Evolutionary conservation across 257 asterid genomes (phyloP).

Genomic region (Solanum sejunctum): DNA sequence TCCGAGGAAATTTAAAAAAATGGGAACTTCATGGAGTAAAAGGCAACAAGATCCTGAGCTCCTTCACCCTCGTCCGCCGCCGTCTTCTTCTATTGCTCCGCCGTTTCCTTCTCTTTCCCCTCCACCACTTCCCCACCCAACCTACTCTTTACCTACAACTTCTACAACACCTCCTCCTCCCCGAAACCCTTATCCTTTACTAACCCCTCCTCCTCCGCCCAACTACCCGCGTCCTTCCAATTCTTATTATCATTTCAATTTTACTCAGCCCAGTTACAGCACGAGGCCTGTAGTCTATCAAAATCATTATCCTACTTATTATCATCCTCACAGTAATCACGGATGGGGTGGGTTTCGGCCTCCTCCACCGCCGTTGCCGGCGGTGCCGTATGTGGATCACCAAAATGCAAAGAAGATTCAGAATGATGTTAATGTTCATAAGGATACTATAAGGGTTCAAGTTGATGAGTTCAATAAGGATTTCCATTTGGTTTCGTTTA

Average conservation of each 20-base stretch:
- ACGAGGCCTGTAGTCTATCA: constrained; percentile 27
- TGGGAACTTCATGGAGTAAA: constrained; percentile 62
- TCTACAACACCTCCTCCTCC: constrained; percentile 29
- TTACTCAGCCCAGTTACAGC: constrained; percentile 22
- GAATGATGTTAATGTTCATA: constrained; percentile 81
- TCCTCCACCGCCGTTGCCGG: constrained; percentile 19
- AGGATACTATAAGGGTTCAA: constrained; percentile 57
- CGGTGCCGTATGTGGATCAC: constrained; percentile 73
- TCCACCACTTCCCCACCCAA: constrained; percentile 13
- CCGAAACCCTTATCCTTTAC: constrained; percentile 18
- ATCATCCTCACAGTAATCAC: constrained; percentile 18
- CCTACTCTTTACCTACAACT: constrained; percentile 35
- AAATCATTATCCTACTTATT: constrained; percentile 33
- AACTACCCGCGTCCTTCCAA: constrained; percentile 7
- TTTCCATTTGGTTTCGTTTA: constrained; percentile 60
- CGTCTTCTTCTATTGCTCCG: not conserved
- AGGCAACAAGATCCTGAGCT: constrained; percentile 27
- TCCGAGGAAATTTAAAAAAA: not conserved
- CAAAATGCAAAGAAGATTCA: constrained; percentile 69
- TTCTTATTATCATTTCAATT: constrained; percentile 9
- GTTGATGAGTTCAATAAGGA: constrained; percentile 42
- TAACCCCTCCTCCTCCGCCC: constrained; percentile 14
- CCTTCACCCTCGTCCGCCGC: not conserved
- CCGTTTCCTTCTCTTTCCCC: not conserved
- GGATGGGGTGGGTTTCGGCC: constrained; percentile 36